Percentiles rank a stretch among this genome's conserved stretches.
Conservation (phyloP, 139 green algal genomes). For the Chlamydomonas schloesseri region DNA sequence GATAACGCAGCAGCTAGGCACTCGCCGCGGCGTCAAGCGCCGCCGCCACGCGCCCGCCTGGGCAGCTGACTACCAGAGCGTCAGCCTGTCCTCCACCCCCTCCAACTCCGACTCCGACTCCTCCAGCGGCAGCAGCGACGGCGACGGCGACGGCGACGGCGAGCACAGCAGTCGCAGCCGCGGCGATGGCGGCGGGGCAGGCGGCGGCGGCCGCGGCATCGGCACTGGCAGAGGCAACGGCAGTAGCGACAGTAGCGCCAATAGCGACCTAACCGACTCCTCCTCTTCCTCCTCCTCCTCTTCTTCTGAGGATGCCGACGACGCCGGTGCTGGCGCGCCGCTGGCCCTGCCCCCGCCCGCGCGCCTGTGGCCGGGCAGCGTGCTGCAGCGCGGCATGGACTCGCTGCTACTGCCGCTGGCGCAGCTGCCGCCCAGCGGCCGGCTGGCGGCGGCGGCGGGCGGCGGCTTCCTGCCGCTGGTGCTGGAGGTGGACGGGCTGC, state of each 20-base stretch:
- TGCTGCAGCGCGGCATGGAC: constrained; percentile 1
- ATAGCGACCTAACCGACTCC: not conserved
- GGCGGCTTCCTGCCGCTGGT: constrained; percentile 32
- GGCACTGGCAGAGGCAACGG: not conserved
- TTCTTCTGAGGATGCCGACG: not conserved
- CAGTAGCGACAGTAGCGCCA: not conserved
- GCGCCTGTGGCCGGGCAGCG: not conserved
- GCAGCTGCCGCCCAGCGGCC: not conserved
- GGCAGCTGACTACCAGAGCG: not conserved
- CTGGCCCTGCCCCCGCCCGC: not conserved
- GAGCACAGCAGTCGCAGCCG: too few species aligned
- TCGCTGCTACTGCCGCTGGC: not conserved
- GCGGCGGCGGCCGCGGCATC: too few species aligned
- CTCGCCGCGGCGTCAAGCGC: too few species aligned
- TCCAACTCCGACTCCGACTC: not conserved
- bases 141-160: too few species aligned
- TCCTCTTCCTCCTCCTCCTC: not conserved
- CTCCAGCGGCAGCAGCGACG: not conserved
- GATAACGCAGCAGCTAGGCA: too few species aligned
- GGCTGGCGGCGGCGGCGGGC: not conserved
- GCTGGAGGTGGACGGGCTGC: constrained; percentile 41
- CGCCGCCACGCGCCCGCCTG: too few species aligned
- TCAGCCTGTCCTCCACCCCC: not conserved
- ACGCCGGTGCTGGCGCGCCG: not conserved
- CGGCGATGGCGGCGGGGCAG: too few species aligned